Base-by-base conservation (phyloP, 1,284 basidiomycete genomes). In the Malassezia arunalokei region DNA sequence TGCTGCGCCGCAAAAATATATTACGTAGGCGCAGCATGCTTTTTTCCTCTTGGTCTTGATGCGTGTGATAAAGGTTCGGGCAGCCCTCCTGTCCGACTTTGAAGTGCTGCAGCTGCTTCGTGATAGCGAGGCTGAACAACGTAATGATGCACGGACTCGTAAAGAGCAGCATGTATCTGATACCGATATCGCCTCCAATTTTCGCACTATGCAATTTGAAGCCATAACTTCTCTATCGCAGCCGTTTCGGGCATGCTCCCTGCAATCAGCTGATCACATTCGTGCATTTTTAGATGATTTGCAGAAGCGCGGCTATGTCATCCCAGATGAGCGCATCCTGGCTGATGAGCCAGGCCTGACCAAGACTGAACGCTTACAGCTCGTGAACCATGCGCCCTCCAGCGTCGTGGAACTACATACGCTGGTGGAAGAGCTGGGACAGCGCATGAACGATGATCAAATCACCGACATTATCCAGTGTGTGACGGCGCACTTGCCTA, bases 301-400 rank as follows among this genome's bases (percentile, higher is more conserved):
- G 44, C 52, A 60, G 11, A 20, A 41, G 11, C 41, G 46, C 11
- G 60, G 65, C 44, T 61, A 57, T 41, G 62, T 56, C 8, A 43
- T 54, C 43, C 56, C 51, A 11, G 63, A 65, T 33, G 48, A 55
- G 1, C 55, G 58, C 39, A 53, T 62, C 27, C 61, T 51, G n/a
- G 43, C 52, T 9, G 61, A 58, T 15, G 55, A 45, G 12, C 85
- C 82, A 56, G 79, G 80, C 8, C 76, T 95, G 56, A 91, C 88
- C 0, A 92, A 91, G 66, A 82, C 84, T 4, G 90, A 95, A 77
- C 87, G 90, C 63, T 78, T 95, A 4, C 88, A 92, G 70, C 79
- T 92, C 32, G 82, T 88, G 43, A 94, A 95, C 69, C 79, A 92
- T 12, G 84, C 84, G 0, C 91, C 90, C 1, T 82, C 79, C 5